Base-by-base conservation (phyloP, 225 moss, liverwort and hornwort species). In the Polytrichum commune region DNA sequence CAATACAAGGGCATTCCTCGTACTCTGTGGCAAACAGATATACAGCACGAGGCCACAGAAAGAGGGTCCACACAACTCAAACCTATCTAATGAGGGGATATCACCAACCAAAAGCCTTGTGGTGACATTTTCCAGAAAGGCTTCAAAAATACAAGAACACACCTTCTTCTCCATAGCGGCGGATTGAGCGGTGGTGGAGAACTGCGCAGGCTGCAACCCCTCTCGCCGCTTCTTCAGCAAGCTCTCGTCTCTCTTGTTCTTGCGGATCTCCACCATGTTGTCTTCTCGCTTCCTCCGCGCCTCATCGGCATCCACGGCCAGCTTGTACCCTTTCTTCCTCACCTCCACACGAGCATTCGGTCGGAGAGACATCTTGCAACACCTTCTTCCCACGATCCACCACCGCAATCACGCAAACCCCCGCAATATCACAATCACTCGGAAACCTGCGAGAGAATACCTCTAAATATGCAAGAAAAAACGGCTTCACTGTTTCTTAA, bases 211-310 rank as follows among this genome's bases (percentile, higher is more conserved):
- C 67, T 90, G 87, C 93, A 93, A 92, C 53, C 93, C 97, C 63
- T 97, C 97, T 46, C 97, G 74, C 13, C 97, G 83, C 74, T 98
- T 98, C 80, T 98, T 98, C 67, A 93, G 69, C 0, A 98, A 75
- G 5, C 94, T 98, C 81, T 98, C 97, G 70, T 98, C 94, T 67
- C 97, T 80, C 87, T 98, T 98, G 73, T 68, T 98, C 60, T 98
- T 98, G 55, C 97, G 94, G 91, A 98, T 98, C 92, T 98, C 97
- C 70, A 98, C 94, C 97, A 98, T 97, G 66, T 94, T 94, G 55
- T 97, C 97, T 79, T 97, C 75, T 32, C 96, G 78, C 86, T 97
- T 97, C 81, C 96, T 86, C 53, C 96, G 93, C 61, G 96, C 96
- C 72, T 93, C 96, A 66, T 97, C 96, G 33, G 96, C 90, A 62